Evolutionary conservation across 2,329 filamentous ascomycete genomes (phyloP).

Genomic region (Fusarium oxysporum): DNA sequence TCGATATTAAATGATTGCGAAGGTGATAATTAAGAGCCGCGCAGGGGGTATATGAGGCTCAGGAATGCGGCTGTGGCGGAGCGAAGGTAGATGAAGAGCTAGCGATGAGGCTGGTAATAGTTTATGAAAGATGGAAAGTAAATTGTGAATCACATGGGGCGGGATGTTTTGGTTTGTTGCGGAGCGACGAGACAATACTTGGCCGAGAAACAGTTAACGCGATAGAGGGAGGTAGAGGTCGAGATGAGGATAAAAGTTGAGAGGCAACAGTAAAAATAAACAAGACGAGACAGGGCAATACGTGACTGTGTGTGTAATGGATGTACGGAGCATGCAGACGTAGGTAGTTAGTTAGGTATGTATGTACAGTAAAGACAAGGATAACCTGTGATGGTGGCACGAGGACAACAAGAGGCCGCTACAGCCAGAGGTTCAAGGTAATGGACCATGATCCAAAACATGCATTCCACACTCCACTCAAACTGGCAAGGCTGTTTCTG

Average conservation of each 20-base stretch:
- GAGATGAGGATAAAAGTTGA: neutral
- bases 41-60: conserved; percentile 16
- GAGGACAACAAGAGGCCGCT: conserved; percentile 30
- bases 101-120: conserved; percentile 25
- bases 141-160: conserved; percentile 42
- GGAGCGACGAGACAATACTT: conserved; percentile 32
- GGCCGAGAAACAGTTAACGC: neutral
- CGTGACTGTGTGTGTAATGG: conserved; percentile 6
- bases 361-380: conserved; percentile 16
- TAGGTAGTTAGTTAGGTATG: neutral
- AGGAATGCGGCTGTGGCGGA: conserved; percentile 29
- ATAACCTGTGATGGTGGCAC: conserved; percentile 33
- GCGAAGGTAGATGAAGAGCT: conserved; percentile 28
- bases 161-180: conserved; percentile 39
- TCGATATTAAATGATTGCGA: conserved; percentile 6
- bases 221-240: conserved; percentile 8
- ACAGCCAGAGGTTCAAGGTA: conserved; percentile 29
- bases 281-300: conserved; percentile 7
- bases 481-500: conserved; percentile 30
- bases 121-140: conserved; percentile 4
- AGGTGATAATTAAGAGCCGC: conserved; percentile 13
- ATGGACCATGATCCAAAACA: conserved; percentile 29
- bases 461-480: conserved; percentile 16
- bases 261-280: conserved; percentile 17
- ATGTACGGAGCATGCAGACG: neutral